A percentile compares a stretch with the other conserved stretches of the same genome.
Evolutionary conservation across 179 eudicot species (phyloP).

Genomic region (Patellifolia procumbens): DNA sequence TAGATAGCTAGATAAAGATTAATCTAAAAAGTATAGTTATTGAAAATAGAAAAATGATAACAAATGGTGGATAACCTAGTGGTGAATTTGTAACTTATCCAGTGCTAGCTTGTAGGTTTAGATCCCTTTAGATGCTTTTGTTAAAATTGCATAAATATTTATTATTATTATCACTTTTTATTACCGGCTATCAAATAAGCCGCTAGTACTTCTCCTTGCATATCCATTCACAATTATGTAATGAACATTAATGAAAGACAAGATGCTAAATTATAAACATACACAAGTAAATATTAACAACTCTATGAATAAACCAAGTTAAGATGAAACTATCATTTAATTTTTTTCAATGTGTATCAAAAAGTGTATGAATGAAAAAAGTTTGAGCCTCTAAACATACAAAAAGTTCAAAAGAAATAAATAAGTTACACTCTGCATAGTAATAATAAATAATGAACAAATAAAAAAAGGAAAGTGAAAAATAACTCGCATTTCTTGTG

Average conservation of each 20-base stretch:
- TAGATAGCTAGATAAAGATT: too few species aligned
- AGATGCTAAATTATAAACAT: background rate
- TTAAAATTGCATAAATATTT: too few species aligned
- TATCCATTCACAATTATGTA: background rate
- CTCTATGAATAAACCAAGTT: background rate
- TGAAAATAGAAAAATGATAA: too few species aligned
- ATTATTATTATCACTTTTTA: too few species aligned
- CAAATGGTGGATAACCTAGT: too few species aligned
- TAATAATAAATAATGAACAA: too few species aligned
- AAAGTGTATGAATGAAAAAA: too few species aligned
- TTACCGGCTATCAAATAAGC: too few species aligned
- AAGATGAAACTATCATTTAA: background rate
- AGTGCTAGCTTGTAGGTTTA: too few species aligned
- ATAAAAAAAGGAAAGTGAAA: conserved; percentile 28
- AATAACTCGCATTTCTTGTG: conserved; percentile 32
- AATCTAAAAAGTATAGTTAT: too few species aligned
- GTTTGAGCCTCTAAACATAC: background rate
- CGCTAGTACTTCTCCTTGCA: background rate
- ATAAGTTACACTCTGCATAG: background rate
- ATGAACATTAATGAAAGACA: background rate
- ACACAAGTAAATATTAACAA: background rate
- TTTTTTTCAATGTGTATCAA: background rate
- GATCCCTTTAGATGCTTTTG: too few species aligned
- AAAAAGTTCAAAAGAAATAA: background rate
- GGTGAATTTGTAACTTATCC: too few species aligned